phyloP scores from a whole-genome alignment of 306 rosid species.

The Vigna hirtella region DNA sequence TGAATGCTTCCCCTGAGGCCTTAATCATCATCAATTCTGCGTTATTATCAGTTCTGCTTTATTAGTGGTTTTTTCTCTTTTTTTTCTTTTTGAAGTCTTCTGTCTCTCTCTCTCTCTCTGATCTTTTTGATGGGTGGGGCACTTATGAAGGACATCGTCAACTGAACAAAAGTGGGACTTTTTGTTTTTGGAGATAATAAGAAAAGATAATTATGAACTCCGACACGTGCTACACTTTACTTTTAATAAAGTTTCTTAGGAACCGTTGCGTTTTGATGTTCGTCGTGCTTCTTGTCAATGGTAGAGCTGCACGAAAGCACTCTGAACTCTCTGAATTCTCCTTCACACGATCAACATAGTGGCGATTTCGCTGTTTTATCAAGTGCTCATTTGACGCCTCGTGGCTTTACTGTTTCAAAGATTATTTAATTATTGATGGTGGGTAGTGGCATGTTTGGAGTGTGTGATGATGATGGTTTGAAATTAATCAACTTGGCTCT shows the following conservation, averaged over 20 bases:
- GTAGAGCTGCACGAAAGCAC: conserved; percentile 14
- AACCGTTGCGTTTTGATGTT: conserved; percentile 18
- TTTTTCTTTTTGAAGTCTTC: not conserved
- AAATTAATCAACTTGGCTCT: not conserved
- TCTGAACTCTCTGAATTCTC: conserved; percentile 29
- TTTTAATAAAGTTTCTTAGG: not conserved
- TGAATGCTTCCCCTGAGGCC: not conserved
- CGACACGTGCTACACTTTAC: not conserved
- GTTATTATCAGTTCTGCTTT: not conserved
- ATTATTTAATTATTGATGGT: conserved; percentile 17
- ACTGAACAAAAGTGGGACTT: not conserved
- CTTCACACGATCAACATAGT: not conserved
- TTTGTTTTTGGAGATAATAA: conserved; percentile 2
- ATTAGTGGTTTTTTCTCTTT: not conserved
- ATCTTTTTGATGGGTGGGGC: not conserved
- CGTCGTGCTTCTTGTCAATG: conserved; percentile 22
- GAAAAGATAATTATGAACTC: conserved; percentile 36
- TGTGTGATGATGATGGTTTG: conserved; percentile 31
- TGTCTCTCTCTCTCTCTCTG: not conserved
- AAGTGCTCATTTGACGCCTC: conserved; percentile 13
- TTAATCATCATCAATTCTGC: not conserved
- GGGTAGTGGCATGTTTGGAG: conserved; percentile 16
- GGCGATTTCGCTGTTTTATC: not conserved
- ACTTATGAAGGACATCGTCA: not conserved
- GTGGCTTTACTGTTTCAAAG: not conserved